Conservation (phyloP, 1,139 yeast species). For the Geotrichum reessii region DNA sequence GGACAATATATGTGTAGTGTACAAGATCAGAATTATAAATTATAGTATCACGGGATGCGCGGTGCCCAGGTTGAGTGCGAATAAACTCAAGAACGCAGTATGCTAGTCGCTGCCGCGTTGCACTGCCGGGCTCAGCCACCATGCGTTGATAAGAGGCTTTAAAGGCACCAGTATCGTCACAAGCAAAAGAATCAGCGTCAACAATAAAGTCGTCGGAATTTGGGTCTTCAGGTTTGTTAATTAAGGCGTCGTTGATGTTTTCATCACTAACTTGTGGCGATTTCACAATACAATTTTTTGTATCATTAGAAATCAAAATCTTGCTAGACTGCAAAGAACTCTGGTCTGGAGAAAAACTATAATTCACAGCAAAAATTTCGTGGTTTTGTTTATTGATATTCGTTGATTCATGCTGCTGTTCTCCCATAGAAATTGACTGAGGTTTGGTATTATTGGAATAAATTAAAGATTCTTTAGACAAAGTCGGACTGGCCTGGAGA, state of each 20-base stretch:
- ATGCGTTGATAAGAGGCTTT: neutral
- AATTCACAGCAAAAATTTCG: neutral
- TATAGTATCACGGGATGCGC: neutral
- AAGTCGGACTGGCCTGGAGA: too few relatives aligned
- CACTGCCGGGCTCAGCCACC: neutral
- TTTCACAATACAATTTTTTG: neutral
- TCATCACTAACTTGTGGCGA: neutral
- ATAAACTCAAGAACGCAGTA: constrained; percentile 5
- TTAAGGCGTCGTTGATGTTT: neutral
- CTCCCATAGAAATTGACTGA: too few relatives aligned
- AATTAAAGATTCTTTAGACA: too few relatives aligned
- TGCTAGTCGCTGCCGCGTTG: constrained; percentile 3
- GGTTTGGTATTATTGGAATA: too few relatives aligned
- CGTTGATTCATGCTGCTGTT: too few relatives aligned
- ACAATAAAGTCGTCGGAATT: neutral
- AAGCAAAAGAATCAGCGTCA: neutral
- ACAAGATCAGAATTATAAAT: neutral
- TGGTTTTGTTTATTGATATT: too few relatives aligned
- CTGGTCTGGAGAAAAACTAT: neutral
- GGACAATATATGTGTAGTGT: neutral
- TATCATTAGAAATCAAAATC: neutral
- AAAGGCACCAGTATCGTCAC: neutral
- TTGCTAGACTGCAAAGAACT: neutral
- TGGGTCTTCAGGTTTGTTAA: neutral
- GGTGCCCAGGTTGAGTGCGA: neutral